Evolutionary conservation across 495 filamentous ascomycete genomes (phyloP).

Genomic region (Cenococcum geophilum): DNA sequence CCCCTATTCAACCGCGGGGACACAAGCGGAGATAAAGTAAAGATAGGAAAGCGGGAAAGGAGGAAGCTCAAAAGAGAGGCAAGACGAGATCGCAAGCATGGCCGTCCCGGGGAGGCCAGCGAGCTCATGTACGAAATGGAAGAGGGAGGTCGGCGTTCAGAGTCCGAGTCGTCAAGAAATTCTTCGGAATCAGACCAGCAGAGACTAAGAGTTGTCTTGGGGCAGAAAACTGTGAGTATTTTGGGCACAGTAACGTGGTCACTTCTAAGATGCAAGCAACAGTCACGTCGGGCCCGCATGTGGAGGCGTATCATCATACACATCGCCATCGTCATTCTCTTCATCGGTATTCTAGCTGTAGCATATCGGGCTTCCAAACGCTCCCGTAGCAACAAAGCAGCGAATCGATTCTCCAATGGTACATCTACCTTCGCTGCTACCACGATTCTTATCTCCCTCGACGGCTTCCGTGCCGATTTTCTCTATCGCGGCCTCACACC

Average conservation of each 20-base stretch:
- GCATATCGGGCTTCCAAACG: slow-evolving; percentile 51
- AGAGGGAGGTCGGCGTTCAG: slow-evolving; percentile 34
- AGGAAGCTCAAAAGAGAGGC: slow-evolving; percentile 42
- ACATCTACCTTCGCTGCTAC: slow-evolving; percentile 82
- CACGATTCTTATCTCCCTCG: slow-evolving; percentile 87
- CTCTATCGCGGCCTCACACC: slow-evolving; percentile 77
- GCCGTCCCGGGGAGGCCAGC: slow-evolving; percentile 16
- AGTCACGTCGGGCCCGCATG: slow-evolving; percentile 18
- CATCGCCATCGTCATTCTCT: slow-evolving; percentile 43
- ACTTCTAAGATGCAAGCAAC: neutral
- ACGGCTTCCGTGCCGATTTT: slow-evolving; percentile 97
- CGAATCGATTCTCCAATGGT: slow-evolving; percentile 60
- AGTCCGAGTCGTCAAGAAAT: slow-evolving; percentile 17
- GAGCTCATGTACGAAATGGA: slow-evolving; percentile 37
- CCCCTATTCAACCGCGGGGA: slow-evolving; percentile 43
- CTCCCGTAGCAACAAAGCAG: slow-evolving; percentile 33
- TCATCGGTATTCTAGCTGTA: slow-evolving; percentile 48
- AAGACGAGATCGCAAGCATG: slow-evolving; percentile 12
- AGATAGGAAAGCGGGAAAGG: slow-evolving; percentile 51
- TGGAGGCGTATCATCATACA: slow-evolving; percentile 28
- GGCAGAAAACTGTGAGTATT: slow-evolving; percentile 17
- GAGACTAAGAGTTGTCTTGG: slow-evolving; percentile 12
- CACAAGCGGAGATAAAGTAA: slow-evolving; percentile 37
- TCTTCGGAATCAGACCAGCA: slow-evolving; percentile 28
- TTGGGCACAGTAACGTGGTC: neutral